These are phyloP conservation scores for Pouteria glomerata DNA, from an alignment of 148 eudicot genomes.

Conservation along the genomic window DNA sequence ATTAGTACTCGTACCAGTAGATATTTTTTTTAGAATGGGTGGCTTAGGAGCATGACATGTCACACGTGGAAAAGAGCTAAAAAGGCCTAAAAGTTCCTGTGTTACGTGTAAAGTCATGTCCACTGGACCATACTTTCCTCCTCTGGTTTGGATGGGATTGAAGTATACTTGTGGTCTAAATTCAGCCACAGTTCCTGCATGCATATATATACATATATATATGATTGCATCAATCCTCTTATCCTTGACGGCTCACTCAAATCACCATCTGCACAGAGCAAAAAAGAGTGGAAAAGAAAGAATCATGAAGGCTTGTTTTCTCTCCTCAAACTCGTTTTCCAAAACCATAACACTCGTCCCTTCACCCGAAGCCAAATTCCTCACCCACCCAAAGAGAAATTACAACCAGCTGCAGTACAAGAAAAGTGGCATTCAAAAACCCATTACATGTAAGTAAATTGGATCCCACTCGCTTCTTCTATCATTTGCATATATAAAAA, in stretches of 20 bases:
- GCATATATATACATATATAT: constrained; percentile 7
- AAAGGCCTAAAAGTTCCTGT: neutral
- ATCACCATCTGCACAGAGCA: neutral
- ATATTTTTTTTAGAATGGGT: neutral
- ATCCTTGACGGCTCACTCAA: neutral
- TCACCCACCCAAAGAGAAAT: constrained; percentile 22
- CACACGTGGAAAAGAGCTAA: constrained; percentile 1
- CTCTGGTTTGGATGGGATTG: constrained; percentile 11
- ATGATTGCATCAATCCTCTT: constrained; percentile 5
- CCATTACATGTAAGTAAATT: constrained; percentile 54
- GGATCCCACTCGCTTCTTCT: too few species aligned
- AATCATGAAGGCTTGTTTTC: constrained; percentile 69
- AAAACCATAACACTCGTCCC: constrained; percentile 35
- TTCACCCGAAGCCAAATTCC: constrained; percentile 25
- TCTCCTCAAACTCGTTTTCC: constrained; percentile 52
- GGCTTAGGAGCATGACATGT: neutral
- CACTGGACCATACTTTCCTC: constrained; percentile 27
- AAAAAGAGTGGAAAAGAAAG: too few species aligned
- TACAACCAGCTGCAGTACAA: constrained; percentile 16
- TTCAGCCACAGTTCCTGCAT: constrained; percentile 8
- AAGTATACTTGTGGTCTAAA: constrained; percentile 28
- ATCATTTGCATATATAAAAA: neutral
- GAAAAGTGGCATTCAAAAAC: constrained; percentile 25
- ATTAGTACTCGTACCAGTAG: too few species aligned
- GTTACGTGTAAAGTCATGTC: constrained; percentile 19